Conservation (phyloP, 2,329 filamentous ascomycete genomes). For the Teratosphaeria epicoccoides region DNA sequence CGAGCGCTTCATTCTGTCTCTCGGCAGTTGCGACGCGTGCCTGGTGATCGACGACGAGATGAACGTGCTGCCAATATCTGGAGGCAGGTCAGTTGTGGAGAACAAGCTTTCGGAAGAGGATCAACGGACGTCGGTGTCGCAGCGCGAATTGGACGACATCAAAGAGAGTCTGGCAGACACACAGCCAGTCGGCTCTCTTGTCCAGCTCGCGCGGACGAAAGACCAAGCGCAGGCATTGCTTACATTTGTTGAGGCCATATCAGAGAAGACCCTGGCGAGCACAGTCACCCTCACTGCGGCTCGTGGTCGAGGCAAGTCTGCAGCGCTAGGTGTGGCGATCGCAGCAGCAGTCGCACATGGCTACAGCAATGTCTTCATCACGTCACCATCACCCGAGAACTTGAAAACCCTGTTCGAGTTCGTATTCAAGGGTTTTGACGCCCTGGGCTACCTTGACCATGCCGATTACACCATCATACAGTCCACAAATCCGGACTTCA, state of each 20-base stretch:
- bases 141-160: slow-evolving; percentile 68
- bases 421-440: slow-evolving; percentile 95
- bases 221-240: slow-evolving; percentile 96
- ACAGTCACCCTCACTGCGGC: slow-evolving; percentile 90
- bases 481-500: slow-evolving; percentile 95
- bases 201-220: slow-evolving; percentile 77
- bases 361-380: slow-evolving; percentile 99
- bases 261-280: slow-evolving; percentile 87
- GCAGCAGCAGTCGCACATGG: slow-evolving; percentile 90
- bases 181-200: slow-evolving; percentile 72
- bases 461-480: slow-evolving; percentile 97
- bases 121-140: slow-evolving; percentile 57
- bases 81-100: slow-evolving; percentile 77
- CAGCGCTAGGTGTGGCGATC: slow-evolving; percentile 85
- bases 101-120: slow-evolving; percentile 70
- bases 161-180: slow-evolving; percentile 81
- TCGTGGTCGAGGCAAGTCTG: slow-evolving; percentile 92
- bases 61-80: slow-evolving; percentile 93
- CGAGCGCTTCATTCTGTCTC: slow-evolving; percentile 87
- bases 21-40: slow-evolving; percentile 90
- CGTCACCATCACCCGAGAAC: slow-evolving; percentile 93
- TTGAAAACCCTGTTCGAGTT: slow-evolving; percentile 98
- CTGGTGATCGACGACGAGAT: slow-evolving; percentile 95
- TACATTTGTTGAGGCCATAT: slow-evolving; percentile 91
- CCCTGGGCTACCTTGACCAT: slow-evolving; percentile 85